A percentile compares a stretch with the other conserved stretches of the same genome.
phyloP scores from a whole-genome alignment of 768 basidiomycete species.

The Brasilioporus rufonigricans region DNA sequence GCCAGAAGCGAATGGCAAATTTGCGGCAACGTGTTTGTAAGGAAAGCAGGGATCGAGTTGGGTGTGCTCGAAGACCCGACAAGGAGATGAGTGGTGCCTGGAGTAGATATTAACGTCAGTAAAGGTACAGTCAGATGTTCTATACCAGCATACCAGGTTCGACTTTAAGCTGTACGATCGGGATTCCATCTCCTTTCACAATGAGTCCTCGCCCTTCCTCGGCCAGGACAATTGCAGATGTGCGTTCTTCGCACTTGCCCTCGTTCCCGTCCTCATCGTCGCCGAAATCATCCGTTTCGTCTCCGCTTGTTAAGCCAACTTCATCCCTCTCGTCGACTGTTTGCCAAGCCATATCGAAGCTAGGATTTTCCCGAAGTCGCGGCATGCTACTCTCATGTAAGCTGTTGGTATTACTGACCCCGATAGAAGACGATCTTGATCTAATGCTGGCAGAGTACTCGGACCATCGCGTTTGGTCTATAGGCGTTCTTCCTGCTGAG shows the following conservation, averaged over 20 bases:
- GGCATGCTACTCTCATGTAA: constrained; percentile 42
- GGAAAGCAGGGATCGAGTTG: constrained; percentile 72
- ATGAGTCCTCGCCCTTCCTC: constrained; percentile 86
- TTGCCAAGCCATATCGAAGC: constrained; percentile 77
- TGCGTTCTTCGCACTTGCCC: constrained; percentile 64
- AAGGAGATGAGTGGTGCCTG: constrained; percentile 93
- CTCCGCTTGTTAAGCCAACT: constrained; percentile 52
- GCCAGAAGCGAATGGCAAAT: constrained; percentile 81
- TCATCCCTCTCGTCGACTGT: constrained; percentile 72
- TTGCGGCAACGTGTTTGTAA: constrained; percentile 66
- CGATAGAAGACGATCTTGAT: constrained; percentile 70
- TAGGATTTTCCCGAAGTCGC: constrained; percentile 60
- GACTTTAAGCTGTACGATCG: constrained; percentile 61
- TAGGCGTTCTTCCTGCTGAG: constrained; percentile 48
- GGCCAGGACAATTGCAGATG: constrained; percentile 73
- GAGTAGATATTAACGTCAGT: constrained; percentile 1
- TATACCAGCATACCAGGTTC: constrained; percentile 58
- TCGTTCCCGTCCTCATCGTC: constrained; percentile 49
- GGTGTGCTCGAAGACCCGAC: constrained; percentile 80
- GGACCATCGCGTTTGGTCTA: constrained; percentile 74
- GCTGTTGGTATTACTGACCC: constrained; percentile 42
- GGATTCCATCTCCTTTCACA: constrained; percentile 63
- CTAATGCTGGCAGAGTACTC: constrained; percentile 63
- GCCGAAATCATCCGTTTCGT: constrained; percentile 50
- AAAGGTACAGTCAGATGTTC: background rate